These are phyloP conservation scores for Polytrichum commune DNA, from an alignment of 225 moss, liverwort and hornwort species.

Conservation along the genomic window DNA sequence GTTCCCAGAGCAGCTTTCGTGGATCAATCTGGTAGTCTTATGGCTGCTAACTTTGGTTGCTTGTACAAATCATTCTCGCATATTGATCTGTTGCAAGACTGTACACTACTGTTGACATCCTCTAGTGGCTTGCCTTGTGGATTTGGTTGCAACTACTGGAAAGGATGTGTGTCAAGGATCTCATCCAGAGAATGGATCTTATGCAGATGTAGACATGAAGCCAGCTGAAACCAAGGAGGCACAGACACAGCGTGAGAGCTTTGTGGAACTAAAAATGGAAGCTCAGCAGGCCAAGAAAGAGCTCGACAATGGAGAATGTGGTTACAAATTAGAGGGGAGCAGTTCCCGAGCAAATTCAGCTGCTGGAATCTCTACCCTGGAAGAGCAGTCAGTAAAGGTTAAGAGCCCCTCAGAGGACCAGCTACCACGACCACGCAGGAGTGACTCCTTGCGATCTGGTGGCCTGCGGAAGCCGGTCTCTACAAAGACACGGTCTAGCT, in stretches of 20 bases:
- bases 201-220: neutral
- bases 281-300: slow-evolving; percentile 17
- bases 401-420: slow-evolving; percentile 33
- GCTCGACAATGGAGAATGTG: slow-evolving; percentile 11
- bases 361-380: neutral
- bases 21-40: too few species aligned
- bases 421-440: slow-evolving; percentile 30
- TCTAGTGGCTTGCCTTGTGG: too few species aligned
- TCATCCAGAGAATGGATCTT: neutral
- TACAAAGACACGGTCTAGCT: slow-evolving; percentile 50
- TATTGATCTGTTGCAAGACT: too few species aligned
- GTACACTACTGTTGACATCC: too few species aligned
- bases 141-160: too few species aligned
- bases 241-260: slow-evolving; percentile 8
- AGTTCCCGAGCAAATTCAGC: slow-evolving; percentile 18
- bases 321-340: slow-evolving; percentile 41
- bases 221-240: neutral
- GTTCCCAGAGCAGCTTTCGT: too few species aligned
- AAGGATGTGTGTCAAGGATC: too few species aligned
- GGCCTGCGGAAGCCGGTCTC: slow-evolving; percentile 33
- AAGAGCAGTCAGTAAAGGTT: slow-evolving; percentile 23
- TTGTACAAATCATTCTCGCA: too few species aligned
- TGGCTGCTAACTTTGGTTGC: too few species aligned
- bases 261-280: slow-evolving; percentile 15
- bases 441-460: slow-evolving; percentile 35